Percentiles rank a stretch among this genome's conserved stretches.
Evolutionary conservation across 1,284 basidiomycete species (phyloP).

Genomic region (Abortiporus biennis): DNA sequence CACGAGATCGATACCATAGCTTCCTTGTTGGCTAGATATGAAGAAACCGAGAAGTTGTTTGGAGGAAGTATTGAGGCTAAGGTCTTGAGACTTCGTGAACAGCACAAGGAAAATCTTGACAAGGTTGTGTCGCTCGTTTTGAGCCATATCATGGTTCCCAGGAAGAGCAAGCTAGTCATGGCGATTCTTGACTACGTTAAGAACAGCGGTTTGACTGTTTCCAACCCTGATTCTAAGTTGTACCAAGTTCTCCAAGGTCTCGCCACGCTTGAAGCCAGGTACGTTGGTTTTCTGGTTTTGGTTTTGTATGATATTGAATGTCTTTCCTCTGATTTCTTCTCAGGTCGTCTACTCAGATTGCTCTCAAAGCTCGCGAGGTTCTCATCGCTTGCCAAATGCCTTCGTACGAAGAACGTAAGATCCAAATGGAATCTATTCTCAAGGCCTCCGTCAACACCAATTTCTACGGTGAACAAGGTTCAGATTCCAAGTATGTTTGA

Average conservation of each 20-base stretch:
- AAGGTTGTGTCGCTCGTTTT: conserved; percentile 85
- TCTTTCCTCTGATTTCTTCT: background rate
- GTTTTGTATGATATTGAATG: conserved; percentile 7
- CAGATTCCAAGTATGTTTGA: conserved; percentile 45
- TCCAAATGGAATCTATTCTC: conserved; percentile 94
- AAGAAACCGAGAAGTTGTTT: conserved; percentile 87
- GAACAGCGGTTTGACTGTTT: conserved; percentile 65
- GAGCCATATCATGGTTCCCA: conserved; percentile 93
- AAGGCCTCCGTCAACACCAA: conserved; percentile 83
- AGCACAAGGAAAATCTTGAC: conserved; percentile 90
- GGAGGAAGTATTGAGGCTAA: conserved; percentile 90
- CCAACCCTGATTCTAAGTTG: conserved; percentile 64
- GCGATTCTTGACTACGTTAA: conserved; percentile 88
- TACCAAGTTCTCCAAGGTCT: conserved; percentile 74
- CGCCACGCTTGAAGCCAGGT: conserved; percentile 85
- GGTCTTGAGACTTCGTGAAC: conserved; percentile 86
- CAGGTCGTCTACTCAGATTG: conserved; percentile 82
- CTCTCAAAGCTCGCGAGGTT: conserved; percentile 96
- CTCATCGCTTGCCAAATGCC: conserved; percentile 95
- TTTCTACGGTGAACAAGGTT: conserved; percentile 85
- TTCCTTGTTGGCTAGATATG: conserved; percentile 69
- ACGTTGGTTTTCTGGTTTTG: conserved; percentile 20
- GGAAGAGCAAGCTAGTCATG: conserved; percentile 88
- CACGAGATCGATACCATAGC: conserved; percentile 82
- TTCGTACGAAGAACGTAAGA: conserved; percentile 89